A percentile compares a stretch with the other conserved stretches of the same genome.
phyloP scores from a whole-genome alignment of 2,329 filamentous ascomycete genomes.

The Nigrospora oryzae region DNA sequence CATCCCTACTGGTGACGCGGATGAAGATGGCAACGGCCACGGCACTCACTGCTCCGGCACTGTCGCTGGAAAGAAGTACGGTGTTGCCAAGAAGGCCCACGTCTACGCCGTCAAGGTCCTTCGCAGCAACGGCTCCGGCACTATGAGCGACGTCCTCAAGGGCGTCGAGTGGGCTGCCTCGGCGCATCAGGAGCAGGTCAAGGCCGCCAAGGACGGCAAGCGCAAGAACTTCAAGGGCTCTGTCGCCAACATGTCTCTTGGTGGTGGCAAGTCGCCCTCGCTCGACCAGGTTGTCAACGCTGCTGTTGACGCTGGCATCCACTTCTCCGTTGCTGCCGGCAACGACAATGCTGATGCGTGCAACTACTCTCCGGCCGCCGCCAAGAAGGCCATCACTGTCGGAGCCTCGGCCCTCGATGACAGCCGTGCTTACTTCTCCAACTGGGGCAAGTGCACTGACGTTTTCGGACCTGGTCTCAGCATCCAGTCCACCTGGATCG shows the following conservation, averaged over 20 bases:
- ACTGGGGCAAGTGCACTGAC: constrained; percentile 98
- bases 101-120: constrained; percentile 98
- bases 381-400: constrained; percentile 86
- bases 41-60: constrained; percentile 99
- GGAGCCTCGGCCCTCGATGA: constrained; percentile 90
- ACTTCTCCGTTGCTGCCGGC: constrained; percentile 96
- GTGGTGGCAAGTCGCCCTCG: constrained; percentile 90
- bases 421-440: constrained; percentile 99
- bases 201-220: constrained; percentile 76
- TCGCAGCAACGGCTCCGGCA: constrained; percentile 91
- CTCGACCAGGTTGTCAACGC: constrained; percentile 92
- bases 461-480: constrained; percentile 97
- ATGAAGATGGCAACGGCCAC: constrained; percentile 94
- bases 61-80: constrained; percentile 96
- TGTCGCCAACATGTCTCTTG: constrained; percentile 98
- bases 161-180: constrained; percentile 92
- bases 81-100: constrained; percentile 97
- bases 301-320: constrained; percentile 81
- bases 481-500: constrained; percentile 98
- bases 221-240: constrained; percentile 98
- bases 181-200: constrained; percentile 66
- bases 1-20: constrained; percentile 74
- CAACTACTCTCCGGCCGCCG: constrained; percentile 96
- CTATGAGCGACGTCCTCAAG: constrained; percentile 98
- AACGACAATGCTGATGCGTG: constrained; percentile 99